A percentile compares a stretch with the other conserved stretches of the same genome.
phyloP scores from a whole-genome alignment of 2,329 filamentous ascomycete species.

The Calonectria hongkongensis region DNA sequence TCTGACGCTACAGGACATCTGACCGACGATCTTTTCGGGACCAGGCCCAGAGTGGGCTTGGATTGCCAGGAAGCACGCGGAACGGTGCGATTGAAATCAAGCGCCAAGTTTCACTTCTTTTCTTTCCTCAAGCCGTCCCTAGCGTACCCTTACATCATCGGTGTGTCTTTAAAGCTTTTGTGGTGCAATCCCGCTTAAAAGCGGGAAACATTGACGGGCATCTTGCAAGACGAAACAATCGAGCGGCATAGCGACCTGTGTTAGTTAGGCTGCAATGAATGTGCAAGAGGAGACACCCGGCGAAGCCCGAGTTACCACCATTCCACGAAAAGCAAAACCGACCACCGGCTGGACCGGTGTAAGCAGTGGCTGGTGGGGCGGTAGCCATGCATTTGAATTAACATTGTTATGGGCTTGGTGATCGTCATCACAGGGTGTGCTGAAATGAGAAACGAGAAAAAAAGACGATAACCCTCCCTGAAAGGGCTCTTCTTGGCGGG shows the following conservation, averaged over 20 bases:
- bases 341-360: background rate
- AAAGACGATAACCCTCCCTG: background rate
- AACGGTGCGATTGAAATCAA: background rate
- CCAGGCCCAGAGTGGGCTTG: background rate
- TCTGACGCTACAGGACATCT: background rate
- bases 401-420: background rate
- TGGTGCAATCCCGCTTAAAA: background rate
- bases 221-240: background rate
- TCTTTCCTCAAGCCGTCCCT: background rate
- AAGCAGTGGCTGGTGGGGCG: conserved; percentile 21
- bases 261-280: background rate
- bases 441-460: background rate
- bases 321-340: background rate
- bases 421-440: background rate
- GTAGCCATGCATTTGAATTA: conserved; percentile 4
- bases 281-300: background rate
- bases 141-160: background rate
- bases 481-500: background rate
- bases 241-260: background rate
- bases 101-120: conserved; percentile 3
- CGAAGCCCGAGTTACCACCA: background rate
- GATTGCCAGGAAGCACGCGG: background rate
- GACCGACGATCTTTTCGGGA: background rate
- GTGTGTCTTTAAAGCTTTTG: background rate
- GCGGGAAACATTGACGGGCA: background rate